Percentiles rank a stretch among this genome's conserved stretches.
Evolutionary conservation across 1,284 basidiomycete species (phyloP).

Genomic region (Cryptococcus sp.): DNA sequence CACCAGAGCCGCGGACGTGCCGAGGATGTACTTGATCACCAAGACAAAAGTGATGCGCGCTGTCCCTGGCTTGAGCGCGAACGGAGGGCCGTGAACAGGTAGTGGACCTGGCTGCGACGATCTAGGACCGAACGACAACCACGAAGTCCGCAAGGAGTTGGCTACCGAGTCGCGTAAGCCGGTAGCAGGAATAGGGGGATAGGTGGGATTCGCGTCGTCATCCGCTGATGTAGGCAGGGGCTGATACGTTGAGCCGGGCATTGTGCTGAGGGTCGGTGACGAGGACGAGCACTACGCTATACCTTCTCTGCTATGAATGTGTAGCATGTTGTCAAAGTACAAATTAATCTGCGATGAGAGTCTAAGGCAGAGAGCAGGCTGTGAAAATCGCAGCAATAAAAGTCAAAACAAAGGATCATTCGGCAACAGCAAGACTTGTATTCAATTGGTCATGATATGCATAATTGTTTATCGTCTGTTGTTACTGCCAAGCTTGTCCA

Average conservation of each 20-base stretch:
- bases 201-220: background rate
- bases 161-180: background rate
- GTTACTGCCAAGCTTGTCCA: constrained; percentile 3
- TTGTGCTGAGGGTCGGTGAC: background rate
- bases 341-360: too few relatives aligned
- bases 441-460: too few relatives aligned
- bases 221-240: constrained; percentile 14
- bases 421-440: too few relatives aligned
- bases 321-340: too few relatives aligned
- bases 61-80: constrained; percentile 6
- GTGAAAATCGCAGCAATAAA: too few relatives aligned
- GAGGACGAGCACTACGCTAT: background rate
- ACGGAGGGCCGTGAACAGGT: constrained; percentile 12
- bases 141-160: constrained; percentile 2
- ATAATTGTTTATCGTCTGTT: too few relatives aligned
- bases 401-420: too few relatives aligned
- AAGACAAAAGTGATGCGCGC: constrained; percentile 6
- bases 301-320: too few relatives aligned
- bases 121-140: background rate
- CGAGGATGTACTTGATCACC: constrained; percentile 22
- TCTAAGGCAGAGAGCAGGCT: too few relatives aligned
- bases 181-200: background rate
- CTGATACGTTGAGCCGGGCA: constrained; percentile 16
- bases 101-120: background rate
- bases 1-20: constrained; percentile 9